These are phyloP conservation scores for Allium fistulosum DNA, from an alignment of 106 monocot species.

Conservation along the genomic window DNA sequence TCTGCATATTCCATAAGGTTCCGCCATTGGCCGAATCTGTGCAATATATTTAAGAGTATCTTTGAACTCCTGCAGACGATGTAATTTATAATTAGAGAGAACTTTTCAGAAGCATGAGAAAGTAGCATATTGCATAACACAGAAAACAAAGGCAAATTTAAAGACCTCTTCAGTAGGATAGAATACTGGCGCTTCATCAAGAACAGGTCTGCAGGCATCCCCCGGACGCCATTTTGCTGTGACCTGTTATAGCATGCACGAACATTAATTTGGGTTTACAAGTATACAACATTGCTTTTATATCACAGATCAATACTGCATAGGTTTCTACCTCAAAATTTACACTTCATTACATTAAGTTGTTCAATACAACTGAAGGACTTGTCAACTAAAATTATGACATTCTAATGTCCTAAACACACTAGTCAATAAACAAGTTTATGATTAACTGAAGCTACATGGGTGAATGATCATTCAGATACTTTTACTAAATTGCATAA, in stretches of 20 bases:
- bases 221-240: conserved; percentile 53
- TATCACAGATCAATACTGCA: too few species aligned
- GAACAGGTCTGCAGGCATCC: conserved; percentile 47
- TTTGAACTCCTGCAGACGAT: conserved; percentile 61
- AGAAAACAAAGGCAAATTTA: background rate
- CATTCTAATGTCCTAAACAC: too few species aligned
- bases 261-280: too few species aligned
- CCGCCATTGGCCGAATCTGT: conserved; percentile 56
- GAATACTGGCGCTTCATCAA: conserved; percentile 79
- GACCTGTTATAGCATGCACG: conserved; percentile 31
- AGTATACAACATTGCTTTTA: too few species aligned
- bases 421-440: too few species aligned
- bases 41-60: conserved; percentile 80
- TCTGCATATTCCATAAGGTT: conserved; percentile 85
- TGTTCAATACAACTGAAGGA: too few species aligned
- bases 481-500: too few species aligned
- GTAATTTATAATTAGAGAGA: background rate
- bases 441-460: too few species aligned
- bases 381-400: too few species aligned
- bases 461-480: too few species aligned
- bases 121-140: background rate
- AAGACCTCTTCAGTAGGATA: conserved; percentile 80
- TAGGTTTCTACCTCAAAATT: too few species aligned
- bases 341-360: too few species aligned
- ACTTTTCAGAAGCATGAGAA: background rate